These are phyloP conservation scores for Jacaranda mimosifolia DNA, from an alignment of 257 asterid species.

Conservation along the genomic window DNA sequence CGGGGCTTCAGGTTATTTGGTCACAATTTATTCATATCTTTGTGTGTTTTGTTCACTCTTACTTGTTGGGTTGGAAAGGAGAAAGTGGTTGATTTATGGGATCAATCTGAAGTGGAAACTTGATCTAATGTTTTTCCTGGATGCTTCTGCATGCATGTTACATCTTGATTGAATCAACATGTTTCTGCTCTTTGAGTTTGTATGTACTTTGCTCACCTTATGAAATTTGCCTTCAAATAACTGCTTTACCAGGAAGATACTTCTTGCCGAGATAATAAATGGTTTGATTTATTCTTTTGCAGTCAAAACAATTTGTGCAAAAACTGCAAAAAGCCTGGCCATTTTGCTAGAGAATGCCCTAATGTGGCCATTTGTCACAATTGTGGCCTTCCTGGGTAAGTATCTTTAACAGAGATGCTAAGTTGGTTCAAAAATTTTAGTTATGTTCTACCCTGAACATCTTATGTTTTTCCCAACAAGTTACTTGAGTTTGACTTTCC, in stretches of 20 bases:
- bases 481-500: not conserved
- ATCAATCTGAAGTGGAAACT: conserved; percentile 40
- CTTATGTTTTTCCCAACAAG: conserved; percentile 3
- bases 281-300: conserved; percentile 44
- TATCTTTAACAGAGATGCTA: conserved; percentile 25
- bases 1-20: conserved; percentile 94
- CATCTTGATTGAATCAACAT: conserved; percentile 12
- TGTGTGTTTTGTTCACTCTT: conserved; percentile 48
- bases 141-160: conserved; percentile 15
- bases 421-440: not conserved
- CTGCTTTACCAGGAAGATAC: conserved; percentile 26
- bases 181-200: conserved; percentile 16
- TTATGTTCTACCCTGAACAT: not conserved
- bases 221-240: not conserved
- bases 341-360: conserved; percentile 96
- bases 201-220: not conserved
- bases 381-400: conserved; percentile 99
- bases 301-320: conserved; percentile 86
- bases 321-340: conserved; percentile 97
- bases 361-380: conserved; percentile 95
- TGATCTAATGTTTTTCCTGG: conserved; percentile 28
- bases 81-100: conserved; percentile 41
- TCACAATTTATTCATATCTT: conserved; percentile 52
- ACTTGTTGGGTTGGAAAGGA: conserved; percentile 46
- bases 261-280: conserved; percentile 15